Percentiles rank a stretch among this genome's conserved stretches.
Conservation (phyloP, 2,329 filamentous ascomycete genomes). For the Paracorniculantispora psalliotae region DNA sequence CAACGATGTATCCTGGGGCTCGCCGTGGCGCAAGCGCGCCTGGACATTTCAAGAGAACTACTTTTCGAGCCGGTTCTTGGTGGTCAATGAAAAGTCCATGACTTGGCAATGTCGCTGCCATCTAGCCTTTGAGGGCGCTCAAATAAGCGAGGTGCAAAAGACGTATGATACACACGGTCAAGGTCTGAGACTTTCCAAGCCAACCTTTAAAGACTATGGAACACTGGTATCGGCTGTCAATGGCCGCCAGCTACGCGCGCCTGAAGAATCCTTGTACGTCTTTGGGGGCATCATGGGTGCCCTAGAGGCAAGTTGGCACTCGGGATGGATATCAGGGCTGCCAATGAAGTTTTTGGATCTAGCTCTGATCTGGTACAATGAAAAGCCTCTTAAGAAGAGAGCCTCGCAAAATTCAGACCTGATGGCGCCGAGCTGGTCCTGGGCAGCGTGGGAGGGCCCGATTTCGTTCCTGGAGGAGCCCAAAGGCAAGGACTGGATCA, state of each 20-base stretch:
- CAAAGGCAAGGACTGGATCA: background rate
- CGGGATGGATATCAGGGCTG: background rate
- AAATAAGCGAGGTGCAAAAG: background rate
- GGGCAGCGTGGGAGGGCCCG: background rate
- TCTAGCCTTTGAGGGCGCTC: background rate
- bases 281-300: background rate
- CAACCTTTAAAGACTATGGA: background rate
- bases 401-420: background rate
- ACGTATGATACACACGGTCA: background rate
- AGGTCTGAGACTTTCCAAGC: background rate
- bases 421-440: background rate
- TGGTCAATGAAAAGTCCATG: background rate
- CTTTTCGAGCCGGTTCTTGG: background rate
- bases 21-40: background rate
- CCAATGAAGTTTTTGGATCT: background rate
- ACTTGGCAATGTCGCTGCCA: background rate
- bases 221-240: background rate
- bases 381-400: background rate
- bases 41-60: constrained; percentile 3
- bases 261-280: background rate
- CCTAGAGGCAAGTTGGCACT: background rate
- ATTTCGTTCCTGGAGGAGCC: background rate
- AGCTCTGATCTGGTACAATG: background rate
- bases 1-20: background rate
- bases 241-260: background rate